Conservation (phyloP, 73 alveolate genomes). For the Symbiodinium natans region DNA sequence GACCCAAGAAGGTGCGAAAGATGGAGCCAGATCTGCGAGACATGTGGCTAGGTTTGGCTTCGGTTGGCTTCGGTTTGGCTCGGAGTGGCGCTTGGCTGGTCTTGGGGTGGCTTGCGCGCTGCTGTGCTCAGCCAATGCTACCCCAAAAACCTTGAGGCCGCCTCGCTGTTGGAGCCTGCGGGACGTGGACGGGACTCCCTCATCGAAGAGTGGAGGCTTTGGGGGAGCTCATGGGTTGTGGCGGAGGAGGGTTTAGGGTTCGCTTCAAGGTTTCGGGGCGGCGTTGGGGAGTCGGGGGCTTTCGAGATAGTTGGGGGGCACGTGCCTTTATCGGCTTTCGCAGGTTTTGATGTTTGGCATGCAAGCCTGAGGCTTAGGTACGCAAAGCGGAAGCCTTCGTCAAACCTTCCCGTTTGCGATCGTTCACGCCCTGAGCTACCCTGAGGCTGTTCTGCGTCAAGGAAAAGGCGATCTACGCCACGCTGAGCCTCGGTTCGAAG, state of each 20-base stretch:
- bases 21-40: too few relatives aligned
- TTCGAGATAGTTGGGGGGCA: not conserved
- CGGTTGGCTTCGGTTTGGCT: too few relatives aligned
- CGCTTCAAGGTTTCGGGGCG: not conserved
- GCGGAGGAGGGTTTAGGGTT: too few relatives aligned
- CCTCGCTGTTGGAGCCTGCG: slow-evolving; percentile 61
- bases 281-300: not conserved
- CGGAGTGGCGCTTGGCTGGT: too few relatives aligned
- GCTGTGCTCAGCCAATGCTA: too few relatives aligned
- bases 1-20: too few relatives aligned
- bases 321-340: not conserved
- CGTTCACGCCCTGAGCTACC: not conserved
- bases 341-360: not conserved
- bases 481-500: slow-evolving; percentile 95
- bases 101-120: too few relatives aligned
- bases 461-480: slow-evolving; percentile 97
- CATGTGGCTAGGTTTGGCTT: too few relatives aligned
- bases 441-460: slow-evolving; percentile 94
- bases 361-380: not conserved
- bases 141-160: too few relatives aligned
- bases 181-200: slow-evolving; percentile 54
- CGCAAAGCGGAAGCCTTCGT: not conserved
- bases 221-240: too few relatives aligned
- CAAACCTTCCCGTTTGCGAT: not conserved
- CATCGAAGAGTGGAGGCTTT: slow-evolving; percentile 79